These are phyloP conservation scores for Nevesoporus exiguus DNA, from an alignment of 768 basidiomycete genomes.

Conservation along the genomic window DNA sequence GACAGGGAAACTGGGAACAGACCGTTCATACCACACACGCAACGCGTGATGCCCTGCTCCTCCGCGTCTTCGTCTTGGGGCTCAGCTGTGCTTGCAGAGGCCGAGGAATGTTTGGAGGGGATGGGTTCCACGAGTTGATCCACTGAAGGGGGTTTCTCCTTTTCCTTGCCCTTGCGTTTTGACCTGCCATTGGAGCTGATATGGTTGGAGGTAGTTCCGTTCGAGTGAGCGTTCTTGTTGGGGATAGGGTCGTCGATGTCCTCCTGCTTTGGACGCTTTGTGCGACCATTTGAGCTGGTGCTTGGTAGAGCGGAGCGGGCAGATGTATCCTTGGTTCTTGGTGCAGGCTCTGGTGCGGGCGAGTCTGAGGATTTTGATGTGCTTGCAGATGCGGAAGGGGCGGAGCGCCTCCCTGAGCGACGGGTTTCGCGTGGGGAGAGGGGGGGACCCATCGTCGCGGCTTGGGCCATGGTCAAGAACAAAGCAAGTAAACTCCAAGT, in stretches of 20 bases:
- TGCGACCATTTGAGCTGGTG: constrained; percentile 39
- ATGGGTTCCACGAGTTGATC: constrained; percentile 30
- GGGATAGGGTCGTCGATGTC: constrained; percentile 58
- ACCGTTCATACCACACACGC: constrained; percentile 83
- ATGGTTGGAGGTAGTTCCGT: constrained; percentile 31
- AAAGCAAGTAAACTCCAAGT: neutral
- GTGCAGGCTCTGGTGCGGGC: constrained; percentile 45
- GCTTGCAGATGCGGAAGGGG: constrained; percentile 61
- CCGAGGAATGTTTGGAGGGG: constrained; percentile 29
- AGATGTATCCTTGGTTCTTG: constrained; percentile 42
- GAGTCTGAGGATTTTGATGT: constrained; percentile 75
- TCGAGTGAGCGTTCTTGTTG: constrained; percentile 42
- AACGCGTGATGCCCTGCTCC: constrained; percentile 66
- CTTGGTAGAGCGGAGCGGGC: constrained; percentile 37
- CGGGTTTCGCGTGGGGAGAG: constrained; percentile 74
- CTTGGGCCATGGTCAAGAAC: constrained; percentile 51
- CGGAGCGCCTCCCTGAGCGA: constrained; percentile 72
- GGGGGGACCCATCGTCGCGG: constrained; percentile 71
- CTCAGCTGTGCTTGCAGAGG: constrained; percentile 34
- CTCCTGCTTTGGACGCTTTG: constrained; percentile 71
- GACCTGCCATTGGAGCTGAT: constrained; percentile 37
- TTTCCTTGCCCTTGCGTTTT: constrained; percentile 67
- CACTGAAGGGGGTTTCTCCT: constrained; percentile 45
- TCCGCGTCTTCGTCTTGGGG: constrained; percentile 46
- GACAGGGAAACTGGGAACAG: constrained; percentile 27